These are phyloP conservation scores for Tetradesmus obliquus DNA, from an alignment of 139 green algal species.

Conservation along the genomic window DNA sequence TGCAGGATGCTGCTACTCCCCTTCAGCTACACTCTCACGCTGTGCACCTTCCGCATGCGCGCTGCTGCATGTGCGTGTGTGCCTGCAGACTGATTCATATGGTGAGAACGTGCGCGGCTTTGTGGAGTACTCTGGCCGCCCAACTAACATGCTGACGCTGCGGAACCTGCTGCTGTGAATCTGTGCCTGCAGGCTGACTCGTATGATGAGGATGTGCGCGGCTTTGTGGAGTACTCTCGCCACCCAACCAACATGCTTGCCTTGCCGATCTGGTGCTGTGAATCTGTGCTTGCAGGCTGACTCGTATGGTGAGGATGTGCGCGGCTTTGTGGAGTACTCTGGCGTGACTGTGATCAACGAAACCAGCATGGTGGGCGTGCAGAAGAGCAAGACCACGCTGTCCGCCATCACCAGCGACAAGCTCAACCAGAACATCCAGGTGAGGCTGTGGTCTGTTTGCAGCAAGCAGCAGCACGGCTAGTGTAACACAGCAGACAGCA, in stretches of 20 bases:
- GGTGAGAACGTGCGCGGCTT: constrained; percentile 31
- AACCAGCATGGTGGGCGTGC: constrained; percentile 38
- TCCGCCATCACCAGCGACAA: constrained; percentile 30
- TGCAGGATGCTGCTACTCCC: neutral
- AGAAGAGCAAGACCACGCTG: constrained; percentile 46
- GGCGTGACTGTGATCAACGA: constrained; percentile 40
- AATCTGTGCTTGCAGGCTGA: neutral
- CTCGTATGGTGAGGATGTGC: constrained; percentile 34
- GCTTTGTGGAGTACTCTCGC: constrained; percentile 10
- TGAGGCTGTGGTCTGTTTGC: neutral
- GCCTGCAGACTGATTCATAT: constrained; percentile 2
- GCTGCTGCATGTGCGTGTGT: neutral
- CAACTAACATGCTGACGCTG: constrained; percentile 15
- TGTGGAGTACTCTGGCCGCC: constrained; percentile 3
- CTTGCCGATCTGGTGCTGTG: constrained; percentile 2
- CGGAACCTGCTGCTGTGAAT: neutral
- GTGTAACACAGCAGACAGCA: neutral
- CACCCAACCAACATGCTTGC: constrained; percentile 17
- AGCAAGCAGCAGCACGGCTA: neutral
- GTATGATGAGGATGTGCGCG: constrained; percentile 30
- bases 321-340: constrained; percentile 31
- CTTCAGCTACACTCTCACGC: neutral
- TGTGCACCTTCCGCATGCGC: neutral
- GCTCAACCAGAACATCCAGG: constrained; percentile 3
- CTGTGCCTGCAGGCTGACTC: neutral